Evolutionary conservation across 1,284 basidiomycete genomes (phyloP).

Genomic region (Puccinia polysora): DNA sequence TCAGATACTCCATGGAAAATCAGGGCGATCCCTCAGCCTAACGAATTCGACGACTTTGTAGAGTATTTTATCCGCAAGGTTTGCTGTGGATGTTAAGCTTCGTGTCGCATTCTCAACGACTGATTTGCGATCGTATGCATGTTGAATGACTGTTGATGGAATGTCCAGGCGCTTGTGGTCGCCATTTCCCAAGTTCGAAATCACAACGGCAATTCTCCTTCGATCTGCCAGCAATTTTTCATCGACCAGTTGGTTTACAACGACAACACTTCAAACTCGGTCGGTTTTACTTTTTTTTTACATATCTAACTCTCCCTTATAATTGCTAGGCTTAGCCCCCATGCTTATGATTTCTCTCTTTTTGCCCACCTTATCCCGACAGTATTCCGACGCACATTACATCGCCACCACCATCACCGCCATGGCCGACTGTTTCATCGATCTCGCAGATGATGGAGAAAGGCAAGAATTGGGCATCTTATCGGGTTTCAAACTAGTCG

Average conservation of each 20-base stretch:
- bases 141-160: neutral
- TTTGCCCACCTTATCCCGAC: neutral
- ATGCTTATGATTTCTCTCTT: conserved; percentile 13
- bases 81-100: conserved; percentile 47
- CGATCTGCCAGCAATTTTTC: conserved; percentile 81
- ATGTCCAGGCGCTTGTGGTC: conserved; percentile 64
- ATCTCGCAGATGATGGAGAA: conserved; percentile 10
- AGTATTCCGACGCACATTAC: conserved; percentile 40
- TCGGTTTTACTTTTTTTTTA: conserved; percentile 54
- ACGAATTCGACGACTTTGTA: conserved; percentile 83
- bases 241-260: conserved; percentile 87
- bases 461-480: conserved; percentile 49
- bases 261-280: conserved; percentile 85
- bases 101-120: neutral
- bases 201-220: conserved; percentile 71
- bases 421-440: conserved; percentile 26
- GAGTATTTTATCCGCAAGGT: conserved; percentile 95
- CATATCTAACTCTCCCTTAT: conserved; percentile 6
- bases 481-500: conserved; percentile 43
- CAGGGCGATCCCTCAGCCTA: conserved; percentile 81
- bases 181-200: conserved; percentile 80
- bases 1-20: conserved; percentile 75
- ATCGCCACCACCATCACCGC: conserved; percentile 25
- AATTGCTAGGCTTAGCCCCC: conserved; percentile 47
- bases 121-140: conserved; percentile 45